Conservation (phyloP, 345 rosid genomes). For the Cochlearia excelsa region DNA sequence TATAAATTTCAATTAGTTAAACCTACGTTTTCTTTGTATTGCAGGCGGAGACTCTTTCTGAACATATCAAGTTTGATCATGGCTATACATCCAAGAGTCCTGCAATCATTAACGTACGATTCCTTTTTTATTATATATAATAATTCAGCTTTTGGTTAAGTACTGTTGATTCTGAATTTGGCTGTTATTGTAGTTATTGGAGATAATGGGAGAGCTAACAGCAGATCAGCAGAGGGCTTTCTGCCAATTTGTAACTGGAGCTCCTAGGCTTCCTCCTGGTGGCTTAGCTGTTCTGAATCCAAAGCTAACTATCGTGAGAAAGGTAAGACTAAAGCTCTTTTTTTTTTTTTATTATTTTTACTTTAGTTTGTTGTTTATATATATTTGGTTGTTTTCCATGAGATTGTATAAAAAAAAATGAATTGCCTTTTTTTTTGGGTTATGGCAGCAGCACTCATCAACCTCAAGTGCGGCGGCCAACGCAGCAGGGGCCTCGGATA, state of each 20-base stretch:
- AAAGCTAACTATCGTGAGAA: conserved; percentile 92
- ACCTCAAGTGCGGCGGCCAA: conserved; percentile 63
- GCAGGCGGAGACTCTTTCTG: conserved; percentile 86
- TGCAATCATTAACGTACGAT: conserved; percentile 68
- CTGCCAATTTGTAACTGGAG: conserved; percentile 99
- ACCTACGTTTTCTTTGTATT: conserved; percentile 2
- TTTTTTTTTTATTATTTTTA: too few relatives aligned
- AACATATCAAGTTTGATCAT: conserved; percentile 96
- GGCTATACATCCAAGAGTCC: conserved; percentile 98
- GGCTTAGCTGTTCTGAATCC: conserved; percentile 95
- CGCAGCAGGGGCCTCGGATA: conserved; percentile 65
- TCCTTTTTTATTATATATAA: background rate
- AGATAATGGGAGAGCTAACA: conserved; percentile 96
- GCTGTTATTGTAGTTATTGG: conserved; percentile 58
- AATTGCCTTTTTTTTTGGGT: background rate
- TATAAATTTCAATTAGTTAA: background rate
- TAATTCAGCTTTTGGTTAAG: background rate
- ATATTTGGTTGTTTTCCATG: too few relatives aligned
- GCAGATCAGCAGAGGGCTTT: conserved; percentile 96
- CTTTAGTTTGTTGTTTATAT: too few relatives aligned
- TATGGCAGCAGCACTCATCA: conserved; percentile 75
- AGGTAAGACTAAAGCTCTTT: conserved; percentile 46
- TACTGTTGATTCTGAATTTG: background rate
- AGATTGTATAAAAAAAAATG: background rate
- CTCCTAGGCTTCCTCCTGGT: conserved; percentile 99